Conservation (phyloP, 2,329 filamentous ascomycete species). For the Tolypocladium paradoxum region DNA sequence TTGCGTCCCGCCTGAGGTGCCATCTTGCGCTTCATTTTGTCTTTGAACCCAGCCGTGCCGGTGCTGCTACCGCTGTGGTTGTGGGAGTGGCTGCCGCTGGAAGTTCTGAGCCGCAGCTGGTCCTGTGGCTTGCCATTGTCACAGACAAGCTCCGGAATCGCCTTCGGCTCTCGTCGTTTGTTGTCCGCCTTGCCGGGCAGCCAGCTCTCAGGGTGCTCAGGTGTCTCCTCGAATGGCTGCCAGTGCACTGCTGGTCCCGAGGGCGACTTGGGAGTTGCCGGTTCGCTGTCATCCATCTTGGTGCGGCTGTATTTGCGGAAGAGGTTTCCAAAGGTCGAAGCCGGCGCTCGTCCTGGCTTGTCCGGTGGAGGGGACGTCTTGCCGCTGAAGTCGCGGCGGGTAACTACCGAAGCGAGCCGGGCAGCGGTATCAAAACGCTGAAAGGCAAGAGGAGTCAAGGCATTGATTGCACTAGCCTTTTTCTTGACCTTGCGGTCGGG, state of each 20-base stretch:
- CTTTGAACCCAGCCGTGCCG: constrained; percentile 1
- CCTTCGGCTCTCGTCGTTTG: neutral
- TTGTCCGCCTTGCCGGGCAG: neutral
- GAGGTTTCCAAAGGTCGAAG: constrained; percentile 12
- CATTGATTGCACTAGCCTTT: neutral
- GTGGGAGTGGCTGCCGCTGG: constrained; percentile 11
- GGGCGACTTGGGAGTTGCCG: neutral
- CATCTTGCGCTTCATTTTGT: constrained; percentile 3
- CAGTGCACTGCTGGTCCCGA: neutral
- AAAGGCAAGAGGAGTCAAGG: neutral
- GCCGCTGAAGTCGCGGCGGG: neutral
- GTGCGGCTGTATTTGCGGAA: constrained; percentile 15
- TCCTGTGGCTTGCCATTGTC: neutral
- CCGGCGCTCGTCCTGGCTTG: constrained; percentile 8
- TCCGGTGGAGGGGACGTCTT: constrained; percentile 6
- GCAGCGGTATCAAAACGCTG: constrained; percentile 1
- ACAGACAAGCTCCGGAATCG: neutral
- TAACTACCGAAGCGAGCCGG: neutral
- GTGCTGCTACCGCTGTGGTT: constrained; percentile 11
- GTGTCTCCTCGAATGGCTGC: neutral
- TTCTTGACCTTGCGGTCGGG: neutral
- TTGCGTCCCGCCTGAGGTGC: constrained; percentile 1
- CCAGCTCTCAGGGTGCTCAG: neutral
- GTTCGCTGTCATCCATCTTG: constrained; percentile 5
- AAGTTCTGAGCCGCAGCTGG: constrained; percentile 11